These are phyloP conservation scores for Fusarium redolens DNA, from an alignment of 2,329 filamentous ascomycete species.

Conservation along the genomic window DNA sequence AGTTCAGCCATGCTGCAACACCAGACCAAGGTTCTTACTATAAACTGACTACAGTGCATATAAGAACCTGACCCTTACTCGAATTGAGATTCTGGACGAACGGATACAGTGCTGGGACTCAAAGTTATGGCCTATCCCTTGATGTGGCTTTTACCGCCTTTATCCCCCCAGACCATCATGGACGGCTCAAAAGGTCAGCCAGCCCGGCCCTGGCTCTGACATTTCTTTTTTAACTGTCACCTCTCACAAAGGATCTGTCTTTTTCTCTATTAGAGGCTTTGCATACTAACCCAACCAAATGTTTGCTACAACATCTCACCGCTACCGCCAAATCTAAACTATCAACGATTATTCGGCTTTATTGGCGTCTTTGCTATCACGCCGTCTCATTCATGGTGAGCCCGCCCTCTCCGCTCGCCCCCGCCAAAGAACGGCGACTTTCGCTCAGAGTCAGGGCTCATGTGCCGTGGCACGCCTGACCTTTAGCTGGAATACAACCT, in stretches of 20 bases:
- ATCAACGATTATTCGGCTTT: slow-evolving; percentile 3
- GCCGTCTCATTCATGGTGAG: slow-evolving; percentile 34
- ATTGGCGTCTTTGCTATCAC: slow-evolving; percentile 14
- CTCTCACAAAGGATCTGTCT: neutral
- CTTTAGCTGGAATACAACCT: slow-evolving; percentile 13
- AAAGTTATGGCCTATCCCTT: neutral
- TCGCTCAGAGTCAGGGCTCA: slow-evolving; percentile 34
- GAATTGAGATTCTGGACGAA: neutral
- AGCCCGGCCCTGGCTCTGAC: neutral
- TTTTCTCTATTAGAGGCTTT: neutral
- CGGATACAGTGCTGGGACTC: neutral
- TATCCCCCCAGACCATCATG: neutral
- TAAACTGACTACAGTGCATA: neutral
- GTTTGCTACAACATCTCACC: slow-evolving; percentile 1
- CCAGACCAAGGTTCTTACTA: neutral
- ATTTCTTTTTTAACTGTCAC: neutral
- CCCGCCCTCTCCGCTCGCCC: slow-evolving; percentile 20
- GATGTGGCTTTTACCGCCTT: slow-evolving; percentile 16
- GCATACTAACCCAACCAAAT: neutral
- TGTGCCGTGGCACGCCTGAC: slow-evolving; percentile 34
- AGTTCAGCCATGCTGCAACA: neutral
- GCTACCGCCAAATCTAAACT: slow-evolving; percentile 4
- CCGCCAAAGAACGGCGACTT: slow-evolving; percentile 16
- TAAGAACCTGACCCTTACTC: neutral
- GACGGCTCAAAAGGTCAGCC: slow-evolving; percentile 1